Percentiles rank a stretch among this genome's conserved stretches.
Evolutionary conservation across 148 eudicot species (phyloP).

Genomic region (Arctostaphylos glauca): DNA sequence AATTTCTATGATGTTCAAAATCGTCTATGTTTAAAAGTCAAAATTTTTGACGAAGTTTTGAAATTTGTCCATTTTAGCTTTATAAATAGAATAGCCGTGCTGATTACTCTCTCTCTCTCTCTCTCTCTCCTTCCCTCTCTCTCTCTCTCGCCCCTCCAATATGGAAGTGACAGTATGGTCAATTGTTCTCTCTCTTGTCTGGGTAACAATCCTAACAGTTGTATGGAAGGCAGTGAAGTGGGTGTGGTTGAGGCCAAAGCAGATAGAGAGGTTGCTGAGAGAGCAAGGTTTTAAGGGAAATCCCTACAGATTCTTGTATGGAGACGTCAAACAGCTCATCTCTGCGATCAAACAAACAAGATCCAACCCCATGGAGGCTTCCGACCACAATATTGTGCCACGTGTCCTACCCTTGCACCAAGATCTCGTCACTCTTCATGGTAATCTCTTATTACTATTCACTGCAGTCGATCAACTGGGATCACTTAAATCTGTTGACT

Average conservation of each 20-base stretch:
- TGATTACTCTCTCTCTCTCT: neutral
- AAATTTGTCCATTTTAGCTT: no score
- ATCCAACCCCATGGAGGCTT: slow-evolving; percentile 6
- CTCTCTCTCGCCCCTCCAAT: neutral
- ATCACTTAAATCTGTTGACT: no score
- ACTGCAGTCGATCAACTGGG: no score
- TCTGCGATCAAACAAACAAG: neutral
- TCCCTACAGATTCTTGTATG: slow-evolving; percentile 29
- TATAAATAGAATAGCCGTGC: no score
- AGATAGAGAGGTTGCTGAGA: slow-evolving; percentile 28
- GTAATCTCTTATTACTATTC: neutral
- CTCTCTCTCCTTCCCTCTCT: no score
- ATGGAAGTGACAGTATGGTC: slow-evolving; percentile 17
- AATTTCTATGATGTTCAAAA: no score
- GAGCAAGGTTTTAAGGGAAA: slow-evolving; percentile 36
- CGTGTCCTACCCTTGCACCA: neutral
- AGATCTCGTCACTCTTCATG: neutral
- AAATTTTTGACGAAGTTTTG: no score
- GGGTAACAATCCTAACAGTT: neutral
- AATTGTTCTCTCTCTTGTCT: slow-evolving; percentile 7
- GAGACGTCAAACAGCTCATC: slow-evolving; percentile 30
- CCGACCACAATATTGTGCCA: neutral
- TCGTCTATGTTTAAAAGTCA: no score
- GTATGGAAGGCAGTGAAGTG: slow-evolving; percentile 22
- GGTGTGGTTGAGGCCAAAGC: slow-evolving; percentile 34